Percentiles rank a stretch among this genome's conserved stretches.
These are phyloP conservation scores for Trichosanthes truncata DNA, from an alignment of 306 rosid genomes.

Conservation along the genomic window DNA sequence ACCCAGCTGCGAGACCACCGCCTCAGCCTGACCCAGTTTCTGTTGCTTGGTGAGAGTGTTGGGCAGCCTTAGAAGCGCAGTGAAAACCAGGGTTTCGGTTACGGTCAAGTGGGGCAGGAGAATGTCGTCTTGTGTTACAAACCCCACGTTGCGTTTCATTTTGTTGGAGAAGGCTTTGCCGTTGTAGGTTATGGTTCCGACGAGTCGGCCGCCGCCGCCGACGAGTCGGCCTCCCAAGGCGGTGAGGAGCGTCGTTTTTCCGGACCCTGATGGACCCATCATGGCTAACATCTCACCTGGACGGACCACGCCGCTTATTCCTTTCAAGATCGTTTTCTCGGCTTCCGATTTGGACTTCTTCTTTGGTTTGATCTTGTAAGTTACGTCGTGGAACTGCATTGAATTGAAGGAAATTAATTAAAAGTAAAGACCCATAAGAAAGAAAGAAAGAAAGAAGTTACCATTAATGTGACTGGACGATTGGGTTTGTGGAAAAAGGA, in stretches of 20 bases:
- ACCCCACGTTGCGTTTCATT: slow-evolving; percentile 49
- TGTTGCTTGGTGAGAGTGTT: slow-evolving; percentile 26
- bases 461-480: background rate
- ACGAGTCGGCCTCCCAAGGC: slow-evolving; percentile 54
- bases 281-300: slow-evolving; percentile 73
- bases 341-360: too few relatives aligned
- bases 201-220: slow-evolving; percentile 16
- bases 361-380: slow-evolving; percentile 33
- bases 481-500: background rate
- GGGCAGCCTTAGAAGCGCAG: slow-evolving; percentile 62
- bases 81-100: slow-evolving; percentile 52
- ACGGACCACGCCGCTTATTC: slow-evolving; percentile 44
- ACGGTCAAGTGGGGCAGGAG: slow-evolving; percentile 35
- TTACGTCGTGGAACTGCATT: slow-evolving; percentile 63
- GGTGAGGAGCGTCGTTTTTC: slow-evolving; percentile 69
- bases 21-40: slow-evolving; percentile 30
- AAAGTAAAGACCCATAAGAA: too few relatives aligned
- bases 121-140: slow-evolving; percentile 65
- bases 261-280: slow-evolving; percentile 87
- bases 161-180: slow-evolving; percentile 33
- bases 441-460: background rate
- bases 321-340: slow-evolving; percentile 47
- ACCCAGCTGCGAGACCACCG: slow-evolving; percentile 47
- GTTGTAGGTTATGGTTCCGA: slow-evolving; percentile 36
- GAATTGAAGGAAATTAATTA: too few relatives aligned